These are phyloP conservation scores for Hordeum pubiflorum DNA, from an alignment of 202 grass and related monocot genomes.

Conservation along the genomic window DNA sequence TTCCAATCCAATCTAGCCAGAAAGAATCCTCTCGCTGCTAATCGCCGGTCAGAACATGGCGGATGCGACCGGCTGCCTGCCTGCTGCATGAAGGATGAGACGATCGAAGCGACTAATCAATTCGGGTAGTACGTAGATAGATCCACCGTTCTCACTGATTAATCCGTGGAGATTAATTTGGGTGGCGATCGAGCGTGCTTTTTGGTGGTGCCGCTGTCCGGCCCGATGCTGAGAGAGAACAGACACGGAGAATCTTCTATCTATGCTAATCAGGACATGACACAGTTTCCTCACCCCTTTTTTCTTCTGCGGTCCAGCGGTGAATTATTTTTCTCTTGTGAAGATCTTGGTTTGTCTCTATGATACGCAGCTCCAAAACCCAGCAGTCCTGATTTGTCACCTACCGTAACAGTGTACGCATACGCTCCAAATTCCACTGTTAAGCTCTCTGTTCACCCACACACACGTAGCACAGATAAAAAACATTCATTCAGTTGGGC, in stretches of 20 bases:
- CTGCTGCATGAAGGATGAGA: not conserved
- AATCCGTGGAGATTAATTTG: conserved; percentile 14
- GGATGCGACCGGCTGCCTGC: not conserved
- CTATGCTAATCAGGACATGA: conserved; percentile 26
- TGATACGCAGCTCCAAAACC: not conserved
- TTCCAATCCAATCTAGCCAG: not conserved
- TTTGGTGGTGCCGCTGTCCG: conserved; percentile 15
- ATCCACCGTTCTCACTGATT: not conserved
- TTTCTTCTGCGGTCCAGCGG: not conserved
- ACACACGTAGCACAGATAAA: too few relatives aligned
- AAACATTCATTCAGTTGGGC: too few relatives aligned
- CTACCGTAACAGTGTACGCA: not conserved
- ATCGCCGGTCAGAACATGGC: not conserved
- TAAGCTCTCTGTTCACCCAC: too few relatives aligned
- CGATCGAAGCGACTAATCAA: not conserved
- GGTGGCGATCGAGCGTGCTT: conserved; percentile 18
- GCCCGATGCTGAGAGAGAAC: conserved; percentile 15
- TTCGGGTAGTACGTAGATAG: not conserved
- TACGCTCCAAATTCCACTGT: too few relatives aligned
- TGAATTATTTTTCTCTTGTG: not conserved
- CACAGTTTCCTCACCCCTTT: not conserved
- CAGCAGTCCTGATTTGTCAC: conserved; percentile 4
- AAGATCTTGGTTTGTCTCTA: not conserved
- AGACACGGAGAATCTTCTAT: conserved; percentile 43
- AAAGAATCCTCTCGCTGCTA: not conserved